Base-by-base conservation (phyloP, 352 stramenopile species). In the Phytophthora idaei region DNA sequence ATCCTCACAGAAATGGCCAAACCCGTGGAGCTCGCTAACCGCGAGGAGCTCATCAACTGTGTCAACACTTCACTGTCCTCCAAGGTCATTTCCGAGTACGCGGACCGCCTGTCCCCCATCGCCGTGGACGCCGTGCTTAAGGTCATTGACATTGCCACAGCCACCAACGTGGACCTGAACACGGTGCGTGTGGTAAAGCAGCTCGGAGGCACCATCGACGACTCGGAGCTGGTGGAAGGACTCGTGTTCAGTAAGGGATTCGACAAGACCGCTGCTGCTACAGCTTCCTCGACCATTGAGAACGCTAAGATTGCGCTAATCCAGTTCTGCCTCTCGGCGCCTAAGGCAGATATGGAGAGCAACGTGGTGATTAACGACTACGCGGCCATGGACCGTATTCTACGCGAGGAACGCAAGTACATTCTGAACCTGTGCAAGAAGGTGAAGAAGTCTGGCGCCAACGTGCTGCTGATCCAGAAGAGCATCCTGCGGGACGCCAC, bases 311-410 rank as follows among this genome's bases (percentile, higher is more conserved):
- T 99, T 74, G 97, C 95, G 27, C 81, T 99, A n/a, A 98, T 99
- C 78, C 97, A 99, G 82, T 99, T 99, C 77, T 99, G 97, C 71
- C 85, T 99, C 6, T 99, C 93, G 41, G 97, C 98, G 29, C 98
- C 98, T 34, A 99, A 99, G 86, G 99, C 97, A 11, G 98, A 99
- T 81, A 99, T 99, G 93, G 98, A 99, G 79, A 99, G 99, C 85
- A 99, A 98, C 73, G 97, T 99, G n/a, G 97, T 99, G 36, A 98
- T 99, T 56, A 98, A 93, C 62, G 98, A 99, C 80, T 99, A 99
- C 81, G 96, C 96, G 34, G 95, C 96, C 46, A 99, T 99, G 98
- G 98, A 99, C 82, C 92, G 98, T 42, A 98, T 99, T 64, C 81
- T 99, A 31, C 90, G 97, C 42, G 98, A 99, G 63, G 98, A 99